Conservation (phyloP, 139 green algal species). For the Spirogloea muscicola region DNA sequence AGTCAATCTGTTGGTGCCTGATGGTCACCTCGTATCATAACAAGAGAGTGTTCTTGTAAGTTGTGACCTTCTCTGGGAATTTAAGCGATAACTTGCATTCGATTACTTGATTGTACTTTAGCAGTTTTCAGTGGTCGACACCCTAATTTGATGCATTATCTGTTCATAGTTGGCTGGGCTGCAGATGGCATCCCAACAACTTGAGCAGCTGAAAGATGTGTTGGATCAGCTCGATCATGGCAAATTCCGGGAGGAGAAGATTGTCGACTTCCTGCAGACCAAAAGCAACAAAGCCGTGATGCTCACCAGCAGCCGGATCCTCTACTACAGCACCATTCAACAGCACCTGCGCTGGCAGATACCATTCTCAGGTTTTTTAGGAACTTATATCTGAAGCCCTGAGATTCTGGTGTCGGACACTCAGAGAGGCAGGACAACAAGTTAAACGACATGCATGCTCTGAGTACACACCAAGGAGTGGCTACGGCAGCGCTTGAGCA, state of each 20-base stretch:
- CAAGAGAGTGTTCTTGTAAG: no score
- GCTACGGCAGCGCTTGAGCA: neutral
- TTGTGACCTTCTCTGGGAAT: no score
- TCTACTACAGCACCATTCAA: constrained; percentile 19
- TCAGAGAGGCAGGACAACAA: neutral
- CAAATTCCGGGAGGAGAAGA: constrained; percentile 5
- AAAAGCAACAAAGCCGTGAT: constrained; percentile 11
- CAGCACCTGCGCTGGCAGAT: constrained; percentile 27
- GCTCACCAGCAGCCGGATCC: constrained; percentile 8
- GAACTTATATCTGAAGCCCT: neutral
- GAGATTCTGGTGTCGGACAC: neutral
- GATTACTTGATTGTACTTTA: no score
- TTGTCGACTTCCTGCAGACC: constrained; percentile 36
- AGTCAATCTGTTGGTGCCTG: no score
- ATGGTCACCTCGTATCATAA: no score
- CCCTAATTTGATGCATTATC: constrained; percentile 8
- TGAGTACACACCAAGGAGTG: neutral
- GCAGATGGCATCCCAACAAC: neutral
- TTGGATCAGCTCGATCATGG: constrained; percentile 22
- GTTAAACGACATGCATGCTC: neutral
- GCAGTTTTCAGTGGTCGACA: no score
- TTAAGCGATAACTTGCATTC: no score
- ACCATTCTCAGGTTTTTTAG: no score
- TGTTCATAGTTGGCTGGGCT: no score
- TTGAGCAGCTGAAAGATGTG: constrained; percentile 1